Conservation (phyloP, 768 basidiomycete genomes). For the Boletus insuetus region DNA sequence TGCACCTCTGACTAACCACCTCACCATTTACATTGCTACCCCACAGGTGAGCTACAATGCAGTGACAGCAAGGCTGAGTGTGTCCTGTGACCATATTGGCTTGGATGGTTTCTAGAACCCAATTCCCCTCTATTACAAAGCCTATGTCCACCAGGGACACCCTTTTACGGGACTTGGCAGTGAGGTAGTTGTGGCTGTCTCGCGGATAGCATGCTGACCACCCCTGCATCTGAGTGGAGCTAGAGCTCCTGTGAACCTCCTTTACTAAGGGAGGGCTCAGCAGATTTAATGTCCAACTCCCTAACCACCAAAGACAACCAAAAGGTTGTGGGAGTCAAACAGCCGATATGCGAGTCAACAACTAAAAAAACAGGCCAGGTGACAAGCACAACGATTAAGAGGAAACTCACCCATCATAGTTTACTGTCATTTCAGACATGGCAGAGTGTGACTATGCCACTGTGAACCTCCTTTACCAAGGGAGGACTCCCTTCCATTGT, state of each 20-base stretch:
- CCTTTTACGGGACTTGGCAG: background rate
- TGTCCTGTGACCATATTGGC: too few species aligned
- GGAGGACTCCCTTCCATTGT: background rate
- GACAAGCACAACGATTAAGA: constrained; percentile 1
- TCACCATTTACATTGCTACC: too few species aligned
- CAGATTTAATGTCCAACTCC: background rate
- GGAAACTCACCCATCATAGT: background rate
- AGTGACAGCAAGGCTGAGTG: too few species aligned
- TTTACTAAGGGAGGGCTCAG: constrained; percentile 6
- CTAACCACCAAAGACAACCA: background rate
- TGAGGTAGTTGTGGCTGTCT: background rate
- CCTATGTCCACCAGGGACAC: constrained; percentile 1
- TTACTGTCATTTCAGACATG: constrained; percentile 7
- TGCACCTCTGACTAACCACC: too few species aligned
- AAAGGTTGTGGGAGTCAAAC: background rate
- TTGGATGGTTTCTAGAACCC: background rate
- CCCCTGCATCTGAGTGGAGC: background rate
- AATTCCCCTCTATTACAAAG: background rate
- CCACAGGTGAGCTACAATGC: too few species aligned
- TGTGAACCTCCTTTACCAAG: background rate
- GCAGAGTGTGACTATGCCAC: background rate
- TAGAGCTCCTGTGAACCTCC: background rate
- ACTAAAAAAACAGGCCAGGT: constrained; percentile 2
- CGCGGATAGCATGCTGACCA: background rate
- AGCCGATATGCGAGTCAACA: background rate